Conservation (phyloP, 2,329 filamentous ascomycete species). For the Graphiopsis chlorocephala region DNA sequence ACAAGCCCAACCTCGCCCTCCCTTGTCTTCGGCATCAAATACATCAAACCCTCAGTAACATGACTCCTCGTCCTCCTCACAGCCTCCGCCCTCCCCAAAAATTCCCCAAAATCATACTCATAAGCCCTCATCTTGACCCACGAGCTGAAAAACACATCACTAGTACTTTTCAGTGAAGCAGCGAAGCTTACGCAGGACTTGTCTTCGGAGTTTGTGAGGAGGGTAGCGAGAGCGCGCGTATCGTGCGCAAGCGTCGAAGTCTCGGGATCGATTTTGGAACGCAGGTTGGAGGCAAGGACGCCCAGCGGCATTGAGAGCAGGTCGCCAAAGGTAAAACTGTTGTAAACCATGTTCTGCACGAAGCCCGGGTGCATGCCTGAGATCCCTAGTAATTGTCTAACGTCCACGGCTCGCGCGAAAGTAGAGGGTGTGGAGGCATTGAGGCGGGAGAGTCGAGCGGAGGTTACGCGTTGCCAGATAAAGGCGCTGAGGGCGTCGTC, state of each 20-base stretch:
- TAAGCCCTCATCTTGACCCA: constrained; percentile 51
- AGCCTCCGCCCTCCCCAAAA: constrained; percentile 46
- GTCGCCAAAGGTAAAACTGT: constrained; percentile 31
- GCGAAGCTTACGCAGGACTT: constrained; percentile 30
- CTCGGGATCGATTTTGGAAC: constrained; percentile 38
- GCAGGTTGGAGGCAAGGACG: constrained; percentile 39
- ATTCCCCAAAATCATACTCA: constrained; percentile 48
- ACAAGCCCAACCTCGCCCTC: constrained; percentile 47
- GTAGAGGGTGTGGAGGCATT: constrained; percentile 25
- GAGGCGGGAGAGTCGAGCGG: constrained; percentile 41
- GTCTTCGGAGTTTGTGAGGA: constrained; percentile 29
- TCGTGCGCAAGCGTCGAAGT: constrained; percentile 36
- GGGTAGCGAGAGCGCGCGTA: constrained; percentile 44
- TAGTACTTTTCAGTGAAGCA: constrained; percentile 37
- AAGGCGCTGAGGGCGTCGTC: constrained; percentile 7
- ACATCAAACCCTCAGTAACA: constrained; percentile 48
- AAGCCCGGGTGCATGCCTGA: constrained; percentile 49
- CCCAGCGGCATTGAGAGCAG: constrained; percentile 33
- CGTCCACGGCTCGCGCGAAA: constrained; percentile 51
- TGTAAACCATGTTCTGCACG: constrained; percentile 48
- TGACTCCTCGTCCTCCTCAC: constrained; percentile 50
- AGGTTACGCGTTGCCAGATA: constrained; percentile 30
- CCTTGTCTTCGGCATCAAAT: constrained; percentile 46
- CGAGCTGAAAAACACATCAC: constrained; percentile 54
- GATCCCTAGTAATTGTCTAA: constrained; percentile 44